Base-by-base conservation (phyloP, 106 monocot species). In the Ottelia alismoides region DNA sequence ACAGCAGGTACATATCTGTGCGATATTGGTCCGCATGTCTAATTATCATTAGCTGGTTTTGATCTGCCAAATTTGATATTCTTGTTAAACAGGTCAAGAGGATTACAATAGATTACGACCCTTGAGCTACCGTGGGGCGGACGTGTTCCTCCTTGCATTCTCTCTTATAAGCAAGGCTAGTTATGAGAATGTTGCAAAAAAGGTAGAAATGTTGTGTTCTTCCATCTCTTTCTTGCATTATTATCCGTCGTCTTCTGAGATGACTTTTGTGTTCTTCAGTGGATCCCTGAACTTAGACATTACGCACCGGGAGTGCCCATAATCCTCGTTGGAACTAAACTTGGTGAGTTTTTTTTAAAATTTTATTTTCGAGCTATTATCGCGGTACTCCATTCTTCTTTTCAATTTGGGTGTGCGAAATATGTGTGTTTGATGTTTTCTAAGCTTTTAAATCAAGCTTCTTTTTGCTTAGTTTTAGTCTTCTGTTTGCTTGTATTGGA, bases 61-160 rank as follows among this genome's bases (percentile, higher is more conserved):
- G 22, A 49, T 49, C 19, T 19, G 21, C 11, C 22, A 3, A 2
- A 20, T 0, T 14, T 25, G 21, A 4, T 24, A 22, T 30, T 61
- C 44, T 44, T 7, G 17, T 74, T 25, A 31, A 54, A 55, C 78
- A 84, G 84, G 84, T 3, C 84, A 84, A 53, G 84, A 84, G 49
- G 84, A 84, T 65, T 84, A 84, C 63, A 84, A 79, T 67, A 84
- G 84, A 65, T 67, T 84, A 66, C 68, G 84, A 72, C 84, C 84
- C 27, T 64, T 83, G 71, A 83, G 83, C 52, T 83, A 83, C 31
- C 74, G 83, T 49, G 83, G 83, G 7, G 83, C 84, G 43, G 84
- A 84, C 65, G 75, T 84, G 46, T 84, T 84, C 53, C 52, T 84
- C 14, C 57, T 84, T 46, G 79, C 84, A 11, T 84, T 84, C 57